A percentile compares a stretch with the other conserved stretches of the same genome.
These are phyloP conservation scores for Alternaria burnsii DNA, from an alignment of 2,329 filamentous ascomycete species.

Conservation along the genomic window DNA sequence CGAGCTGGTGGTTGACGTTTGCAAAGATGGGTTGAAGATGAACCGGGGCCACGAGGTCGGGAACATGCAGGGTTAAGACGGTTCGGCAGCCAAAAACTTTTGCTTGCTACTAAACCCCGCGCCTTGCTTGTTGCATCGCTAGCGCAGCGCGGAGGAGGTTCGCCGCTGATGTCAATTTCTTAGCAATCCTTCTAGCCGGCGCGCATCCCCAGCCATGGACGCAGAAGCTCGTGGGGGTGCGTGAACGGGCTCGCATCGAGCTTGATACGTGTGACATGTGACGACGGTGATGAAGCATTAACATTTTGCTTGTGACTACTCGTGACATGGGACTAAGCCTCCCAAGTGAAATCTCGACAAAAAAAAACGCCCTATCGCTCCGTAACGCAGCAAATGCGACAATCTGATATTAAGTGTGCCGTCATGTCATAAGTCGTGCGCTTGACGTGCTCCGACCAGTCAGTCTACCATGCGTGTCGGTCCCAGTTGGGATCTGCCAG, in stretches of 20 bases:
- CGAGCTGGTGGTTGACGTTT: constrained; percentile 7
- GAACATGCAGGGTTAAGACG: constrained; percentile 32
- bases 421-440: background rate
- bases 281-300: constrained; percentile 1
- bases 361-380: constrained; percentile 34
- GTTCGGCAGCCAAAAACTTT: constrained; percentile 31
- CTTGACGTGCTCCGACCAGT: background rate
- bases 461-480: constrained; percentile 54
- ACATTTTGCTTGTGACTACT: constrained; percentile 6
- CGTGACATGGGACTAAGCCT: constrained; percentile 5
- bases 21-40: constrained; percentile 16
- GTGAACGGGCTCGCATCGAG: background rate
- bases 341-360: constrained; percentile 10
- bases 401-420: constrained; percentile 6
- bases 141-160: constrained; percentile 27
- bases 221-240: constrained; percentile 9
- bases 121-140: constrained; percentile 34
- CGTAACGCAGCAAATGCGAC: constrained; percentile 28
- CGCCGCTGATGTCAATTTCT: constrained; percentile 33
- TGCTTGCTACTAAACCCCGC: constrained; percentile 28
- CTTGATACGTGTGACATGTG: background rate
- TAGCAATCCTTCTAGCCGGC: constrained; percentile 19
- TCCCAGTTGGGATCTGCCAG: constrained; percentile 83
- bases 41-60: constrained; percentile 15
- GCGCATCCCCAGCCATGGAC: background rate